These are phyloP conservation scores for Raddia distichophylla DNA, from an alignment of 176 grass and related monocot species.

Conservation along the genomic window DNA sequence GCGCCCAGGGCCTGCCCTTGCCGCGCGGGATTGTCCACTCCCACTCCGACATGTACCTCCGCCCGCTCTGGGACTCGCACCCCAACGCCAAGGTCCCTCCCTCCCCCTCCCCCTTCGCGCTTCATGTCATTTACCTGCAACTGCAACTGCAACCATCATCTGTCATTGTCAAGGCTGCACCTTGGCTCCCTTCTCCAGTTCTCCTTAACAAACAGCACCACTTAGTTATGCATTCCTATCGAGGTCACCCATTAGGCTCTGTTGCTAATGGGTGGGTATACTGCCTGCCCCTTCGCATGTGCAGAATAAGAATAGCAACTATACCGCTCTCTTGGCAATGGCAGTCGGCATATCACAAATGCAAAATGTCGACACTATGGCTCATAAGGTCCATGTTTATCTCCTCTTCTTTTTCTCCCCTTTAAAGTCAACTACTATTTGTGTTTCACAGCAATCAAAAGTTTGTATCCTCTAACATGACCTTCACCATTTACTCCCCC, in stretches of 20 bases:
- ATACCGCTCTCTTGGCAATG: slow-evolving; percentile 83
- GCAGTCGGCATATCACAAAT: slow-evolving; percentile 91
- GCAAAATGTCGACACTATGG: slow-evolving; percentile 76
- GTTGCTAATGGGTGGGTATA: background rate
- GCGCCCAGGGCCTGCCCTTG: slow-evolving; percentile 49
- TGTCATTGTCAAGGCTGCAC: too few species aligned
- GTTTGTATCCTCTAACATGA: slow-evolving; percentile 16
- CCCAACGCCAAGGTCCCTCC: background rate
- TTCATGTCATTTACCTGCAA: too few species aligned
- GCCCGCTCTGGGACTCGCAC: slow-evolving; percentile 59
- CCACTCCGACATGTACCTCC: slow-evolving; percentile 81
- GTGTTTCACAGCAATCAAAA: background rate
- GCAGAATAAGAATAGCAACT: slow-evolving; percentile 58
- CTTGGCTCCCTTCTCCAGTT: too few species aligned
- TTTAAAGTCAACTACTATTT: background rate
- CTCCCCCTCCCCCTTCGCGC: too few species aligned
- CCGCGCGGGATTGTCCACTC: slow-evolving; percentile 77
- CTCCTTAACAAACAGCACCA: background rate
- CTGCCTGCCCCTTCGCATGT: background rate
- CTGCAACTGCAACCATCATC: too few species aligned
- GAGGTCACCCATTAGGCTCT: background rate
- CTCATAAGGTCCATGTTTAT: slow-evolving; percentile 61
- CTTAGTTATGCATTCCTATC: slow-evolving; percentile 24
- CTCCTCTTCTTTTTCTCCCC: background rate
- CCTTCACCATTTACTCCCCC: slow-evolving; percentile 27